These are phyloP conservation scores for Dioscorea zingiberensis DNA, from an alignment of 106 monocot genomes.

Conservation along the genomic window DNA sequence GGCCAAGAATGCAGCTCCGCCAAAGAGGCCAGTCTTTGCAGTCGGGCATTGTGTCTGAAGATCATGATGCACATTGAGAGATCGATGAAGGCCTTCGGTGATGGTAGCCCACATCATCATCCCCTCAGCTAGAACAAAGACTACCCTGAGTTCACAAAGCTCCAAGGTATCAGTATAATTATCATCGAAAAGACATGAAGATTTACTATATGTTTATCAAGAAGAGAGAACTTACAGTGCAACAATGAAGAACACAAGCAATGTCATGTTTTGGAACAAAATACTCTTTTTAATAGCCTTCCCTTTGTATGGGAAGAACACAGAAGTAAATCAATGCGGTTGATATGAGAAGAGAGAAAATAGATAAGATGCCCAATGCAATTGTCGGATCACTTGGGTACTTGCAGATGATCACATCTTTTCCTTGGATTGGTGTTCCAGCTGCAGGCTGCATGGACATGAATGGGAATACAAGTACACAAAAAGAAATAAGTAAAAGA, in stretches of 20 bases:
- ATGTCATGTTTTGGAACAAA: slow-evolving; percentile 32
- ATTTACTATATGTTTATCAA: too few species aligned
- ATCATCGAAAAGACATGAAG: too few species aligned
- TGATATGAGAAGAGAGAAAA: too few species aligned
- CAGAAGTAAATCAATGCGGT: too few species aligned
- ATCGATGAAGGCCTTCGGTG: slow-evolving; percentile 40
- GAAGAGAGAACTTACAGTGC: too few species aligned
- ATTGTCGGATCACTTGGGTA: slow-evolving; percentile 61
- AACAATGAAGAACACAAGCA: slow-evolving; percentile 50
- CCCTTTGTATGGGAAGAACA: too few species aligned
- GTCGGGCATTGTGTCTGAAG: too few species aligned
- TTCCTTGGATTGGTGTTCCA: slow-evolving; percentile 55
- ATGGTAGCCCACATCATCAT: slow-evolving; percentile 60
- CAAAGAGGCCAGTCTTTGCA: too few species aligned
- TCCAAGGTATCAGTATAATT: too few species aligned
- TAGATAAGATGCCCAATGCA: slow-evolving; percentile 34
- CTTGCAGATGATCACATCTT: slow-evolving; percentile 58
- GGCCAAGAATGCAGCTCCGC: too few species aligned
- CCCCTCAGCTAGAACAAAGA: slow-evolving; percentile 26
- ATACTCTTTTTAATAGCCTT: slow-evolving; percentile 35
- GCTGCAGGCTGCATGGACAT: too few species aligned
- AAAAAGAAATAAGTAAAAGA: not conserved
- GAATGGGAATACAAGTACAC: not conserved
- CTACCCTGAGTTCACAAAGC: slow-evolving; percentile 17
- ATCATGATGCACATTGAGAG: too few species aligned